Conservation (phyloP, 306 rosid species). For the Prosopis cineraria region DNA sequence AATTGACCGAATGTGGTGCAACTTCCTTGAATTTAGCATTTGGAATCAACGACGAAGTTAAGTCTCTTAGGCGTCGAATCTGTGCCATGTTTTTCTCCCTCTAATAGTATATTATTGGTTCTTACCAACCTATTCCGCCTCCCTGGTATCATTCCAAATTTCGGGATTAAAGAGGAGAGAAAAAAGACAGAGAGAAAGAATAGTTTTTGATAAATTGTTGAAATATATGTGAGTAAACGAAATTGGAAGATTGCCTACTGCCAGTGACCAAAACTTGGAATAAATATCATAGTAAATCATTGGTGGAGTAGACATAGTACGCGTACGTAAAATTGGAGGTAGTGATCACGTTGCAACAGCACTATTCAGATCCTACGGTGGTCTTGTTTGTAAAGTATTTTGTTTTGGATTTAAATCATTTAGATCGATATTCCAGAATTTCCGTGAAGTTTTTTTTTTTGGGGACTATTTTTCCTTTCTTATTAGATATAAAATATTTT, state of each 20-base stretch:
- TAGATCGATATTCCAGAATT: too few relatives aligned
- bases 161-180: background rate
- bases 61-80: background rate
- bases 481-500: too few relatives aligned
- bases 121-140: background rate
- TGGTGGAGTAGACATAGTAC: background rate
- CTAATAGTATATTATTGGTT: background rate
- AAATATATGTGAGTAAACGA: background rate
- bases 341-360: too few relatives aligned
- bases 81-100: background rate
- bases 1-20: constrained; percentile 2
- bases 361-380: too few relatives aligned
- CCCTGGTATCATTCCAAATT: constrained; percentile 1
- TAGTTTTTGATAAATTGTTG: background rate
- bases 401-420: too few relatives aligned
- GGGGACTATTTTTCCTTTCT: too few relatives aligned
- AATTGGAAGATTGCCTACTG: constrained; percentile 12
- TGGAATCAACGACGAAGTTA: background rate
- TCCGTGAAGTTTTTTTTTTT: too few relatives aligned
- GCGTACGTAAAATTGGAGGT: too few relatives aligned
- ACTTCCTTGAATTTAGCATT: background rate
- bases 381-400: too few relatives aligned
- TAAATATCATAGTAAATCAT: background rate
- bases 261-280: constrained; percentile 3
- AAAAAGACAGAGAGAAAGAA: too few relatives aligned